Evolutionary conservation across 163 green algal species (phyloP).

Genomic region (Botryococcus braunii): DNA sequence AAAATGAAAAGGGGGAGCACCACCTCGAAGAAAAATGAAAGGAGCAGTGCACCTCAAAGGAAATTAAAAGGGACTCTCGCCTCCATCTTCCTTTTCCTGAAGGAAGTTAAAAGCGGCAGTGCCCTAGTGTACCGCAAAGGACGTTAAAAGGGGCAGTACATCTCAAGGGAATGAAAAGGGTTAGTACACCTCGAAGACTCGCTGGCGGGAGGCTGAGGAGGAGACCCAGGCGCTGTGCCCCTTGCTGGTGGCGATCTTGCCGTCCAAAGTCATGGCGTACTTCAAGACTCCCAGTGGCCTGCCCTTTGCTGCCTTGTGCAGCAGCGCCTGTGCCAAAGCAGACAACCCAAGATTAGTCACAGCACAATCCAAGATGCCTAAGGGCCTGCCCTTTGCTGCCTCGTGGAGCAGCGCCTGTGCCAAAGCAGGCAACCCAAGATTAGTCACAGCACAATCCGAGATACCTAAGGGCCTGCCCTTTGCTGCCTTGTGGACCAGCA

Average conservation of each 20-base stretch:
- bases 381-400: neutral
- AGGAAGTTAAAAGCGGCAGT: conserved; percentile 41
- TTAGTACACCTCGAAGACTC: conserved; percentile 21
- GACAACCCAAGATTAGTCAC: no score
- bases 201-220: conserved; percentile 35
- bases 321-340: conserved; percentile 39
- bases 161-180: no score
- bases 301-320: conserved; percentile 67
- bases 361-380: neutral
- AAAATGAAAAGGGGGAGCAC: no score
- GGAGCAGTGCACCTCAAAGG: no score
- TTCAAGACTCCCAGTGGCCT: conserved; percentile 89
- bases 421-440: neutral
- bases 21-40: no score
- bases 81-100: no score
- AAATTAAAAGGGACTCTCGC: no score
- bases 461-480: neutral
- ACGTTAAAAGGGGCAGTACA: neutral
- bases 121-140: neutral
- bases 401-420: neutral
- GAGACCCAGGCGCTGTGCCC: conserved; percentile 92
- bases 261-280: conserved; percentile 99
- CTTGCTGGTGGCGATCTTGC: conserved; percentile 87
- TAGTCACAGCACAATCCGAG: neutral
- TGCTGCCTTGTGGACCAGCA: neutral